Evolutionary conservation across 1,284 basidiomycete species (phyloP), one percentile per base, ranked within the genome.

Genomic region (Puccinia hordei): DNA sequence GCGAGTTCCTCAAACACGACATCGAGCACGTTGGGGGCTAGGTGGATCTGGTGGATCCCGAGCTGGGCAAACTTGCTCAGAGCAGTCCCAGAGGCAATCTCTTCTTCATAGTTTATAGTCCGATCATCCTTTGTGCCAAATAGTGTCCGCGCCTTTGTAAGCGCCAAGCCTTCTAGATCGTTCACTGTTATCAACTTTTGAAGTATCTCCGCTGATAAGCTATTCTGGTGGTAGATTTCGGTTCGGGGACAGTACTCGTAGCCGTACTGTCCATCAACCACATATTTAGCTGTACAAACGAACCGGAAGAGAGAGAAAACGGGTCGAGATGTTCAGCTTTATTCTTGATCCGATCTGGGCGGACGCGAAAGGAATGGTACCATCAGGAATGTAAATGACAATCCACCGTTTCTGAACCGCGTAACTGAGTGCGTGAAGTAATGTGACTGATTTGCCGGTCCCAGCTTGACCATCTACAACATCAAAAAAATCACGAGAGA

Each of bases 371-470:
- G 57, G 35, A 57, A 51, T 24, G 68, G 72, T 65, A 77, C 76
- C 76, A 65, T 77, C 72, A 17, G 81, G 77, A 12, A 80, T 78
- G n/a, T 81, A 81, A 24, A 80, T 41, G 2, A 73, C 71, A 30
- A 81, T 63, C 65, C 69, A 81, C 22, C 57, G 46, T 15, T 61
- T 71, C 33, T 77, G 75, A 19, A 72, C 38, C 17, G 81, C 81
- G 59, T 74, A 73, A 38, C 72, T 72, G 19, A 81, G 65, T 22
- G 55, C 66, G 27, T 81, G 81, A 17, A 81, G 49, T 35, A 81
- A 46, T 17, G 61, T 38, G 1, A 72, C 61, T 19, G 81, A 81
- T 72, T 80, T 77, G 6, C 81, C 81, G 30, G 65, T 73, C 2
- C 81, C 81, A 27, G 33, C 38, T 51, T 59, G 4, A 17, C 81